Conservation (phyloP, 257 asterid species). For the Scutellaria barbata region DNA sequence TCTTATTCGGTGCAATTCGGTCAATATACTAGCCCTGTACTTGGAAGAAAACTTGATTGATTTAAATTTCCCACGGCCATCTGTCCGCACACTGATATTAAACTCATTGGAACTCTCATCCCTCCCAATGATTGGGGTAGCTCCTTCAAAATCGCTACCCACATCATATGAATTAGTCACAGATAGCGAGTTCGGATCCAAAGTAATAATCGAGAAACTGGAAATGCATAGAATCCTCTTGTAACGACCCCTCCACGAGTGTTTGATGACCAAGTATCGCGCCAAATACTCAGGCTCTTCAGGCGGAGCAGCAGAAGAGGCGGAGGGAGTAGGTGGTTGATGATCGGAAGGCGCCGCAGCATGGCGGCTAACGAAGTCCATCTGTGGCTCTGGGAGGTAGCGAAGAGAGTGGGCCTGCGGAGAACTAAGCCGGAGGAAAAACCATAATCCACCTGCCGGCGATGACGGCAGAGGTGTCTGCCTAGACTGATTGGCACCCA, state of each 20-base stretch:
- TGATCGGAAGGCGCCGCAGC: constrained; percentile 47
- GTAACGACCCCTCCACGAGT: constrained; percentile 99
- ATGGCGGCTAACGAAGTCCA: constrained; percentile 86
- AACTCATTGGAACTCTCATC: constrained; percentile 84
- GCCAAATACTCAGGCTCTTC: constrained; percentile 95
- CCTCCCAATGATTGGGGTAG: constrained; percentile 82
- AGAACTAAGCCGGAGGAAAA: constrained; percentile 67
- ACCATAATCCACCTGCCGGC: constrained; percentile 95
- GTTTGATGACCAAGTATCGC: constrained; percentile 82
- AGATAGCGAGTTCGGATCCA: constrained; percentile 78
- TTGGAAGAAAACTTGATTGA: constrained; percentile 77
- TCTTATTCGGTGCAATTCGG: constrained; percentile 86
- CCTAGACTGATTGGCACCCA: constrained; percentile 99
- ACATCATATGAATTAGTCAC: constrained; percentile 92
- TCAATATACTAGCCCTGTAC: constrained; percentile 83
- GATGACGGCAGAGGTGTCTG: constrained; percentile 82
- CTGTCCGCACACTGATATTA: constrained; percentile 80
- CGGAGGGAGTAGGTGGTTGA: constrained; percentile 43
- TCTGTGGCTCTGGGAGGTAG: constrained; percentile 71
- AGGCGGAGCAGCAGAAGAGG: constrained; percentile 50
- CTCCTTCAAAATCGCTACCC: constrained; percentile 82
- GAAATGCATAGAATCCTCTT: constrained; percentile 90
- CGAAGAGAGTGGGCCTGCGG: constrained; percentile 80
- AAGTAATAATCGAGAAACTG: constrained; percentile 58
- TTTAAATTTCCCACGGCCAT: constrained; percentile 93